Evolutionary conservation across 169 alveolate species (phyloP).

Genomic region (Plasmodium chabaudi): DNA sequence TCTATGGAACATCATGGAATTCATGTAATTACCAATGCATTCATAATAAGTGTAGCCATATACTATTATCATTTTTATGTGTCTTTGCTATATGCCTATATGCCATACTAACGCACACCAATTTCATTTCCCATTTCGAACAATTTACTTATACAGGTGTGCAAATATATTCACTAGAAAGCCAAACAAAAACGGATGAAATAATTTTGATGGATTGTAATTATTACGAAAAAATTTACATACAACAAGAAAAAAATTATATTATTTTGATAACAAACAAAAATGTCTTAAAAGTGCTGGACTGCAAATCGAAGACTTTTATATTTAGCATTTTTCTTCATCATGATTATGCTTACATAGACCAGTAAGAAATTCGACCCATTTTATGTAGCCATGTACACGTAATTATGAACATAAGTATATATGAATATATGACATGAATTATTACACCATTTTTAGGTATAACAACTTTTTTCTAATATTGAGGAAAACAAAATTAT

Average conservation of each 20-base stretch:
- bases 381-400: neutral
- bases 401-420: neutral
- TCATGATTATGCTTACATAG: slow-evolving; percentile 27
- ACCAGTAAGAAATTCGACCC: slow-evolving; percentile 6
- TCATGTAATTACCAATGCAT: slow-evolving; percentile 27
- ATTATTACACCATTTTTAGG: slow-evolving; percentile 10
- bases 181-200: slow-evolving; percentile 32
- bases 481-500: slow-evolving; percentile 20
- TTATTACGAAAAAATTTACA: slow-evolving; percentile 48
- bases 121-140: neutral
- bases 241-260: slow-evolving; percentile 39
- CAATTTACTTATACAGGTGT: neutral
- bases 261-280: slow-evolving; percentile 56
- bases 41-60: neutral
- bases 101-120: neutral
- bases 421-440: neutral
- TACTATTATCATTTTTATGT: neutral
- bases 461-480: slow-evolving; percentile 59
- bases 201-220: slow-evolving; percentile 13
- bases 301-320: slow-evolving; percentile 32
- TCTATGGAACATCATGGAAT: slow-evolving; percentile 13
- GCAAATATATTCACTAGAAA: slow-evolving; percentile 32
- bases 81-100: neutral
- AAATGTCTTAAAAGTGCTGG: slow-evolving; percentile 39
- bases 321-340: slow-evolving; percentile 31